Evolutionary conservation across 306 rosid species (phyloP).

Genomic region (Cicer yamashitae): DNA sequence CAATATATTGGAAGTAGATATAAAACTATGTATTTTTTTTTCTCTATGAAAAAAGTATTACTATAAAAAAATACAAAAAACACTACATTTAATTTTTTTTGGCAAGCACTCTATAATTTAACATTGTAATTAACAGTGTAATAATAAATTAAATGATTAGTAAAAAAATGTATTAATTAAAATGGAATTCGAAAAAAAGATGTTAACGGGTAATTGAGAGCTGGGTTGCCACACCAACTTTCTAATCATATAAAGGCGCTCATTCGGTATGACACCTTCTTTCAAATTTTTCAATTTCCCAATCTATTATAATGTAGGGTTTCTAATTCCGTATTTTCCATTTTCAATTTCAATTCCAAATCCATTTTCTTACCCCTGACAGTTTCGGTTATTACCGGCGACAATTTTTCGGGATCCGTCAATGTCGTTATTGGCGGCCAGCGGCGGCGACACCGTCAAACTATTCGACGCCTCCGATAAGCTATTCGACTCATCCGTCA

Average conservation of each 20-base stretch:
- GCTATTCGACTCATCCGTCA: slow-evolving; percentile 84
- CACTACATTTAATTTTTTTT: no score
- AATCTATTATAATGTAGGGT: neutral
- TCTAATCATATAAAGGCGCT: no score
- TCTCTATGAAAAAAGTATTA: no score
- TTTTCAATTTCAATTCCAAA: neutral
- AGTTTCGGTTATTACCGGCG: slow-evolving; percentile 25
- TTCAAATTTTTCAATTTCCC: slow-evolving; percentile 2
- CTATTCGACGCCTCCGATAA: slow-evolving; percentile 87
- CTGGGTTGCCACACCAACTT: neutral
- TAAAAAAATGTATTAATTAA: neutral
- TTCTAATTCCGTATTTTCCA: slow-evolving; percentile 9
- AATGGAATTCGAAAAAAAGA: neutral
- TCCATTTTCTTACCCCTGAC: neutral
- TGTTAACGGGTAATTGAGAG: slow-evolving; percentile 26
- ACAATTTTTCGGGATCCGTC: slow-evolving; percentile 65
- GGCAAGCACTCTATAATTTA: no score
- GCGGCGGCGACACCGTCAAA: slow-evolving; percentile 95
- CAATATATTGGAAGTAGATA: no score
- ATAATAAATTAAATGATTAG: no score
- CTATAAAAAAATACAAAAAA: no score
- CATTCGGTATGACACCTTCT: no score
- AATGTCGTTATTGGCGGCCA: slow-evolving; percentile 77
- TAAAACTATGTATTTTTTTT: no score
- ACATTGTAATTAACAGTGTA: no score